A percentile compares a stretch with the other conserved stretches of the same genome.
Evolutionary conservation across 441 rosid species (phyloP).

Genomic region (Isatis lusitanica): DNA sequence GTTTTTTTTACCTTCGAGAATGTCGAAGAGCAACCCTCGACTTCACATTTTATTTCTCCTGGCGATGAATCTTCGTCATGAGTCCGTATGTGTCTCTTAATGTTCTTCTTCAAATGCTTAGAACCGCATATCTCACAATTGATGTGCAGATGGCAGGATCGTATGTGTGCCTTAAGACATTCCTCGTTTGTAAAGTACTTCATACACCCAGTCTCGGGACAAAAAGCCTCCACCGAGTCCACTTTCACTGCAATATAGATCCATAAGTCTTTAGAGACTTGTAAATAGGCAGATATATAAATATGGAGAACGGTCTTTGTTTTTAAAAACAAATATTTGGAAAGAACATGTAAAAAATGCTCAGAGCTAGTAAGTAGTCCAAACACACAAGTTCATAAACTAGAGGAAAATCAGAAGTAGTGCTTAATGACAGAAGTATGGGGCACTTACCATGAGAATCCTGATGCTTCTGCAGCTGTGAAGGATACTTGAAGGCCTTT

Average conservation of each 20-base stretch:
- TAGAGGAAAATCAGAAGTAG: neutral
- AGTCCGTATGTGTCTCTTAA: slow-evolving; percentile 64
- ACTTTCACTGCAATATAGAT: slow-evolving; percentile 54
- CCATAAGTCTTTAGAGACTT: neutral
- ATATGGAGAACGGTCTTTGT: neutral
- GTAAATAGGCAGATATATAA: neutral
- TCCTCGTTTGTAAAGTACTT: slow-evolving; percentile 66
- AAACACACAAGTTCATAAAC: neutral
- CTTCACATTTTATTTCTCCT: slow-evolving; percentile 51
- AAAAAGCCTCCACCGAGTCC: slow-evolving; percentile 67
- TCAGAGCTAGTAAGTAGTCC: neutral
- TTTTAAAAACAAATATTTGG: too few species aligned
- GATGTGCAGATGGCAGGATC: slow-evolving; percentile 54
- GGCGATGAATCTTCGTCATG: slow-evolving; percentile 52
- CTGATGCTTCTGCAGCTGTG: slow-evolving; percentile 60
- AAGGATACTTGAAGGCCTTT: slow-evolving; percentile 65
- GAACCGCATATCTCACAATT: slow-evolving; percentile 67
- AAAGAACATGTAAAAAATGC: neutral
- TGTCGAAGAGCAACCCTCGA: slow-evolving; percentile 51
- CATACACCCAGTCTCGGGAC: slow-evolving; percentile 70
- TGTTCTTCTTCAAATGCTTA: slow-evolving; percentile 66
- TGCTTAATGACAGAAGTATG: neutral
- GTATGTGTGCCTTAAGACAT: slow-evolving; percentile 66
- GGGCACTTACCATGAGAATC: slow-evolving; percentile 53
- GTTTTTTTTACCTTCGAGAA: slow-evolving; percentile 61